Conservation (phyloP, 805 yeast genomes). For the Priceomyces carsonii region DNA sequence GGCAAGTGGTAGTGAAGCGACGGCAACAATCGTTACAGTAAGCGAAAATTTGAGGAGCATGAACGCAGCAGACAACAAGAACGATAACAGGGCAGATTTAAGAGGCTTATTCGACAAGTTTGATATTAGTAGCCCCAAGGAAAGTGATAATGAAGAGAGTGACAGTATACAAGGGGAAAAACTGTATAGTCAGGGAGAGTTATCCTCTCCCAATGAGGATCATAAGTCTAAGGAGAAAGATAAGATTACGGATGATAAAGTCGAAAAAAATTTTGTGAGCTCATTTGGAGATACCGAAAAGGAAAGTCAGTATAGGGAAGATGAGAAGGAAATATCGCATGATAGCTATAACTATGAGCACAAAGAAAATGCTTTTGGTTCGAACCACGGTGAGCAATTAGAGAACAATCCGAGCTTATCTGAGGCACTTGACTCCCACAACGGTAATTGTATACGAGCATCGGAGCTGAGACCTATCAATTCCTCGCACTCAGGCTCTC, state of each 20-base stretch:
- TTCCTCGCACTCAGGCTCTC: no score
- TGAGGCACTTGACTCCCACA: no score
- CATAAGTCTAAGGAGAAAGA: not conserved
- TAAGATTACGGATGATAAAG: not conserved
- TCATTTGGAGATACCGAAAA: not conserved
- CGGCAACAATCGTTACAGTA: slow-evolving; percentile 23
- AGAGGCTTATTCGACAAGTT: slow-evolving; percentile 38
- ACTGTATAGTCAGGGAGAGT: not conserved
- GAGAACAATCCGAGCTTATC: no score
- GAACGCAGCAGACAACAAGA: not conserved
- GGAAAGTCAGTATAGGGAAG: slow-evolving; percentile 1
- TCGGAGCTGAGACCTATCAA: no score
- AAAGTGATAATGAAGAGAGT: slow-evolving; percentile 6
- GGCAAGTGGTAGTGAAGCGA: slow-evolving; percentile 15
- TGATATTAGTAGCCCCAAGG: no score
- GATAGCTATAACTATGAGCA: no score
- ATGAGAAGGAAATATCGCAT: no score
- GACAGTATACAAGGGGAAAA: slow-evolving; percentile 4
- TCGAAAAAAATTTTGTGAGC: not conserved
- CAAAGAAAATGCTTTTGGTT: no score
- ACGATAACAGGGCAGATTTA: slow-evolving; percentile 18
- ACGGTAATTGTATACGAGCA: no score
- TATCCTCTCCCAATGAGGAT: not conserved
- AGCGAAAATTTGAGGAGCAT: slow-evolving; percentile 11
- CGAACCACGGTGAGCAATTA: not conserved